These are phyloP conservation scores for Stenocarpella maydis DNA, from an alignment of 2,329 filamentous ascomycete genomes.

Conservation along the genomic window DNA sequence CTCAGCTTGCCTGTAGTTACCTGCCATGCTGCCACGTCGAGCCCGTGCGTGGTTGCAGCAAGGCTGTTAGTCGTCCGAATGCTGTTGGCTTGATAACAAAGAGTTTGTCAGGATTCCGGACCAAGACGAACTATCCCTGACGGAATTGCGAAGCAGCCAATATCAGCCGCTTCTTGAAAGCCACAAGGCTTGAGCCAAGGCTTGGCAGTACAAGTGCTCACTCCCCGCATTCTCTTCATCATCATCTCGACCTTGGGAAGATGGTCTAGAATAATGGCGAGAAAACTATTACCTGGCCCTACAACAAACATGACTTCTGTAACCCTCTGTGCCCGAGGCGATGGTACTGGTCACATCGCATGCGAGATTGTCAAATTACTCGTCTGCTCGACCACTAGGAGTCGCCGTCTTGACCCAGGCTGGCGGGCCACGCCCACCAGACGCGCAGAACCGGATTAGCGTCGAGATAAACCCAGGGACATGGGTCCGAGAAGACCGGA, in stretches of 20 bases:
- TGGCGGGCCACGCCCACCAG: neutral
- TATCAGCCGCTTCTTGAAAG: conserved; percentile 19
- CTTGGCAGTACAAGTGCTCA: conserved; percentile 24
- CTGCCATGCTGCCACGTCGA: neutral
- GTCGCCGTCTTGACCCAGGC: conserved; percentile 1
- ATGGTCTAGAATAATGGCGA: conserved; percentile 17
- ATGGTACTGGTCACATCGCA: conserved; percentile 23
- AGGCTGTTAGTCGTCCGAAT: neutral
- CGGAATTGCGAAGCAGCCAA: neutral
- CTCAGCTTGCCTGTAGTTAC: neutral
- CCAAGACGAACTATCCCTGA: conserved; percentile 23
- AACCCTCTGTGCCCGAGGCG: conserved; percentile 16
- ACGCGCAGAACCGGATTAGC: neutral
- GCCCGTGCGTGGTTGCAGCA: neutral
- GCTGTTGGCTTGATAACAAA: conserved; percentile 18
- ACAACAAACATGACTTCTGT: neutral
- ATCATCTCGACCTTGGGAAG: neutral
- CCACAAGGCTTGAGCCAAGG: conserved; percentile 23
- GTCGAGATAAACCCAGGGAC: conserved; percentile 5
- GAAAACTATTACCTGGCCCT: neutral
- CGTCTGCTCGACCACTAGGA: neutral
- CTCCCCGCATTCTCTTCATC: conserved; percentile 18
- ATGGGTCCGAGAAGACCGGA: conserved; percentile 16
- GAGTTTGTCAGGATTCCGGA: conserved; percentile 15
- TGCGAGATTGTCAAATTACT: conserved; percentile 15